Evolutionary conservation across 352 stramenopile species (phyloP).

Genomic region (Phytophthora citrophthora): DNA sequence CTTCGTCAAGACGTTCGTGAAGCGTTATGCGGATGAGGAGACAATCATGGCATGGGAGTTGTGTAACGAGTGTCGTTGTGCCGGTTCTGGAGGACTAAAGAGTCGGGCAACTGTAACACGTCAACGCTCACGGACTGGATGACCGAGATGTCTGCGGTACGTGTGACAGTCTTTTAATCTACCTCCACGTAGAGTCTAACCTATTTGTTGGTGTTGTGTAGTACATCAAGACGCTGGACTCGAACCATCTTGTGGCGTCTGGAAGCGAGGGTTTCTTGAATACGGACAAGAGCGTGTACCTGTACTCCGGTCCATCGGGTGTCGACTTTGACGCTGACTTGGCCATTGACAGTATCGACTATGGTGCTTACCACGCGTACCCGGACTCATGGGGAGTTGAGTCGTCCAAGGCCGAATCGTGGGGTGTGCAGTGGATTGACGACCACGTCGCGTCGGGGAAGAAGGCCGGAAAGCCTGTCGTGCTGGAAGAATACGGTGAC

Average conservation of each 20-base stretch:
- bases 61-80: constrained; percentile 30
- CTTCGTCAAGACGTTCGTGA: constrained; percentile 27
- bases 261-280: constrained; percentile 48
- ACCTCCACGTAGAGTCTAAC: neutral
- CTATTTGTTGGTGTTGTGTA: neutral
- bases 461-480: constrained; percentile 31
- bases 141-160: constrained; percentile 38
- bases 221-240: constrained; percentile 45
- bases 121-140: constrained; percentile 38
- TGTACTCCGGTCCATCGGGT: constrained; percentile 40
- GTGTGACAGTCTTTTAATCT: neutral
- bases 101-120: constrained; percentile 31
- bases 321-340: constrained; percentile 43
- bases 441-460: constrained; percentile 30
- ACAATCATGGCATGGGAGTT: constrained; percentile 40
- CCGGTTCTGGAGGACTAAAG: constrained; percentile 32
- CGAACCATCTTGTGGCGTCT: constrained; percentile 37
- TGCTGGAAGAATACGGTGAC: constrained; percentile 38
- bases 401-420: constrained; percentile 27
- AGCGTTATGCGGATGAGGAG: constrained; percentile 22
- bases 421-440: constrained; percentile 39
- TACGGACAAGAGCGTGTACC: constrained; percentile 43
- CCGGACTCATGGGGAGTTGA: constrained; percentile 42
- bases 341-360: constrained; percentile 37
- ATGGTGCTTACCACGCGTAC: constrained; percentile 43